These are phyloP conservation scores for Neurospora sp. DNA, from an alignment of 495 filamentous ascomycete species.

Conservation along the genomic window DNA sequence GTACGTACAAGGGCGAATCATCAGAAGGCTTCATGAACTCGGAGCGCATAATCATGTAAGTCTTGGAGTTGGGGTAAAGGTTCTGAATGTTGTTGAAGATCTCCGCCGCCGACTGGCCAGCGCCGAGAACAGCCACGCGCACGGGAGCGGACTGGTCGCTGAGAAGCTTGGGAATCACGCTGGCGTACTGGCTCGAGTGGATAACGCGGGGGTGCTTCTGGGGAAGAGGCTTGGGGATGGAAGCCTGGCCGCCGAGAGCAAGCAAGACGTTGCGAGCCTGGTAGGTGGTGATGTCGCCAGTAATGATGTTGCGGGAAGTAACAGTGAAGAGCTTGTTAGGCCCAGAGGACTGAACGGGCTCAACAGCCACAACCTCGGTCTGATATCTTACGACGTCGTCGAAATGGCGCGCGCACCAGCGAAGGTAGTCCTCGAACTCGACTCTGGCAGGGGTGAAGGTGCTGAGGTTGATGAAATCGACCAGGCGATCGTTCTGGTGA, in stretches of 20 bases:
- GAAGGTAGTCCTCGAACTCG: constrained; percentile 92
- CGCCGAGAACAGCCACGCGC: constrained; percentile 74
- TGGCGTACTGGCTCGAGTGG: constrained; percentile 84
- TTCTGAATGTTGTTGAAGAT: constrained; percentile 83
- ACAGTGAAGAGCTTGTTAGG: constrained; percentile 41
- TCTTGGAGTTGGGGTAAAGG: constrained; percentile 72
- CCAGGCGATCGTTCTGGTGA: constrained; percentile 62
- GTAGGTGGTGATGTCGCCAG: constrained; percentile 24
- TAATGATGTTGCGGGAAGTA: constrained; percentile 26
- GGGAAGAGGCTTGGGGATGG: constrained; percentile 59
- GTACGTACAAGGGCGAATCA: constrained; percentile 82
- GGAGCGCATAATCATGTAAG: constrained; percentile 64
- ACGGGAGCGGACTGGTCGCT: constrained; percentile 46
- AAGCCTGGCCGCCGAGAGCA: constrained; percentile 72
- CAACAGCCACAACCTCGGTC: constrained; percentile 60
- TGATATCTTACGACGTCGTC: constrained; percentile 67
- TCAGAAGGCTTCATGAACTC: constrained; percentile 81
- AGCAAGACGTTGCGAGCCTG: constrained; percentile 73
- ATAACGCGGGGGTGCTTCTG: constrained; percentile 54
- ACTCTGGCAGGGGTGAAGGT: constrained; percentile 79
- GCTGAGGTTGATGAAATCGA: constrained; percentile 80
- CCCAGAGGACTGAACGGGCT: constrained; percentile 33
- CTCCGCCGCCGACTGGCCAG: constrained; percentile 88
- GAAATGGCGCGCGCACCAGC: constrained; percentile 82
- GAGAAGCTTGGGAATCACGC: constrained; percentile 49